These are phyloP conservation scores for Furcasterigmium sp. DNA, from an alignment of 2,329 filamentous ascomycete genomes.

Conservation along the genomic window DNA sequence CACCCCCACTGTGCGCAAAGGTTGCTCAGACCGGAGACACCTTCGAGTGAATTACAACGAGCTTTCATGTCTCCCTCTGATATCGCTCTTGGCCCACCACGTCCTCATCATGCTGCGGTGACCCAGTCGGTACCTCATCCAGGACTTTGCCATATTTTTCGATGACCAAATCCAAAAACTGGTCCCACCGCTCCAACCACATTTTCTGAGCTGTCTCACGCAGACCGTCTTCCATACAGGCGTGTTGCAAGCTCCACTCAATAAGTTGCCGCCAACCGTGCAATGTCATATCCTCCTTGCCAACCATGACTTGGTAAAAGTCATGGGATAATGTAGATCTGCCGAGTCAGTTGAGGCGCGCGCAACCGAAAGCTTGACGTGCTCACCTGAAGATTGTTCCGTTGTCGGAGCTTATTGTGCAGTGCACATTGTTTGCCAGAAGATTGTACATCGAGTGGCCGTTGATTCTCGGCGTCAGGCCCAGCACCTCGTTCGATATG, in stretches of 20 bases:
- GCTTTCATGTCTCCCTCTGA: too few species aligned
- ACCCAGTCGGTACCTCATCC: neutral
- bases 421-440: conserved; percentile 67
- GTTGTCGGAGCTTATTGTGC: conserved; percentile 71
- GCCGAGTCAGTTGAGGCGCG: conserved; percentile 7
- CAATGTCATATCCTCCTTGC: conserved; percentile 60
- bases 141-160: conserved; percentile 24
- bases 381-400: conserved; percentile 64
- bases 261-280: conserved; percentile 67
- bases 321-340: conserved; percentile 70
- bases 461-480: conserved; percentile 58
- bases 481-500: conserved; percentile 71
- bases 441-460: conserved; percentile 65
- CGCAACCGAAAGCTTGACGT: neutral
- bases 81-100: too few species aligned
- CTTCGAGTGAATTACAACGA: too few species aligned
- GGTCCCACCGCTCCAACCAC: conserved; percentile 53
- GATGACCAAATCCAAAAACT: conserved; percentile 51
- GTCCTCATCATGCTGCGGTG: too few species aligned
- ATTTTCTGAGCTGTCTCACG: conserved; percentile 26
- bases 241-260: conserved; percentile 58
- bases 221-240: conserved; percentile 44
- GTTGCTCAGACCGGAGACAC: too few species aligned
- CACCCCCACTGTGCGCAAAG: too few species aligned
- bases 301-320: conserved; percentile 72